Percentiles rank a stretch among this genome's conserved stretches.
These are phyloP conservation scores for Gnomoniopsis smithogilvyi DNA, from an alignment of 2,329 filamentous ascomycete species.

Conservation along the genomic window DNA sequence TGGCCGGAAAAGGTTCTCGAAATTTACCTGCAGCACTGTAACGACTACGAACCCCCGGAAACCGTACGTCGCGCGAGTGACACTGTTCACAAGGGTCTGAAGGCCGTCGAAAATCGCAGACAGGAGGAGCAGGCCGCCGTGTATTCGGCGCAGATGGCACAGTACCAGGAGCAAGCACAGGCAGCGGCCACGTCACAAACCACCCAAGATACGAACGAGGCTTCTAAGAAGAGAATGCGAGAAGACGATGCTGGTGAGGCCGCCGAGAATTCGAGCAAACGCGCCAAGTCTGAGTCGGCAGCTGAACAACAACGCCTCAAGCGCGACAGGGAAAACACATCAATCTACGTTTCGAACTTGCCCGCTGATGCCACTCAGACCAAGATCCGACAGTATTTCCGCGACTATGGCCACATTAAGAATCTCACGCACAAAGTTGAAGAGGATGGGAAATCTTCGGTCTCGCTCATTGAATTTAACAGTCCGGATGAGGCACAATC, in stretches of 20 bases:
- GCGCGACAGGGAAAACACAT: constrained; percentile 87
- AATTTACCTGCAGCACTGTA: constrained; percentile 75
- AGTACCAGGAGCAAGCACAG: constrained; percentile 28
- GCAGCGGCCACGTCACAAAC: constrained; percentile 31
- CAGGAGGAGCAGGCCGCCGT: constrained; percentile 63
- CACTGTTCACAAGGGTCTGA: constrained; percentile 66
- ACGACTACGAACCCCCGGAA: constrained; percentile 81
- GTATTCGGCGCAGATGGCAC: constrained; percentile 46
- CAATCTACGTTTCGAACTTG: constrained; percentile 75
- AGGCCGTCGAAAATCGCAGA: constrained; percentile 60
- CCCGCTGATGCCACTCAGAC: constrained; percentile 67
- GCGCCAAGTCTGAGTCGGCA: constrained; percentile 48
- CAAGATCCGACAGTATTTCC: constrained; percentile 84
- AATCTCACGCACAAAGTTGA: constrained; percentile 68
- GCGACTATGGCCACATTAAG: constrained; percentile 82
- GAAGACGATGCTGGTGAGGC: constrained; percentile 51
- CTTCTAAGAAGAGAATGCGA: constrained; percentile 70
- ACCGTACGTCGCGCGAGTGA: constrained; percentile 73
- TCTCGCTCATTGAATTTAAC: constrained; percentile 83
- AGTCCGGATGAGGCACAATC: constrained; percentile 75
- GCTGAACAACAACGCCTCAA: constrained; percentile 47
- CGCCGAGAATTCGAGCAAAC: constrained; percentile 61
- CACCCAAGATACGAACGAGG: constrained; percentile 26
- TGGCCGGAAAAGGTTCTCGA: constrained; percentile 75
- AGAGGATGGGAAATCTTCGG: constrained; percentile 55